Evolutionary conservation across 176 grass and related monocot species (phyloP), one percentile per base, ranked within the genome.

Genomic region (maize (Zea mays)): DNA sequence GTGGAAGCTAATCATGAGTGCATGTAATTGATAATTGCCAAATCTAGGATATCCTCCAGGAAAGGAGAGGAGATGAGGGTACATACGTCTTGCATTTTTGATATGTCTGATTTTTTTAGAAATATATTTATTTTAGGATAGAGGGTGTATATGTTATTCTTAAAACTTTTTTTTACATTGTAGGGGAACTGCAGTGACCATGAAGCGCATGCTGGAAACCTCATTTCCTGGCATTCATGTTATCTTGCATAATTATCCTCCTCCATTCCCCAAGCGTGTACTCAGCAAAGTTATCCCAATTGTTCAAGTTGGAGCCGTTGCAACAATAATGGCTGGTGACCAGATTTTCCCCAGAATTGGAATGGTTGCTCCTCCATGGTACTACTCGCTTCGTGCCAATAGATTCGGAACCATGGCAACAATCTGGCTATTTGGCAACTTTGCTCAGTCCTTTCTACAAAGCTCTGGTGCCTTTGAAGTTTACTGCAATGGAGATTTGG

Each of bases 391-490:
- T 20, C 96, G 83, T 48, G 87, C 89, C 40, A 98, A 98, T 89
- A 89, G 66, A 82, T 98, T 97, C 90, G 94, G 94, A 84, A 86
- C 91, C 12, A 94, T 94, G 85, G 92, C 89, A 5, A 71, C 91
- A 65, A 94, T 91, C 69, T 94, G 96, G 96, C 71, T 94, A 19
- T 79, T 92, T 78, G 92, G 96, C 58, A 94, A 89, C 55, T 98
- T 98, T 66, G 71, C 86, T 64, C 96, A 98, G 61, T 92, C 89
- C 63, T 88, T 90, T 67, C 81, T 99, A 62, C 96, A 92, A 74
- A 94, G 91, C 79, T 94, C 95, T 46, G 95, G 95, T 68, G 95
- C 95, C 73, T 98, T 98, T 83, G 95, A 98, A 85, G 95, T 98
- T 72, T 92, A 83, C 80, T 98, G 87, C 83, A 90, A 98, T 33